Evolutionary conservation across 2,329 filamentous ascomycete species (phyloP).

Genomic region (Sarocladiaceae sp.): DNA sequence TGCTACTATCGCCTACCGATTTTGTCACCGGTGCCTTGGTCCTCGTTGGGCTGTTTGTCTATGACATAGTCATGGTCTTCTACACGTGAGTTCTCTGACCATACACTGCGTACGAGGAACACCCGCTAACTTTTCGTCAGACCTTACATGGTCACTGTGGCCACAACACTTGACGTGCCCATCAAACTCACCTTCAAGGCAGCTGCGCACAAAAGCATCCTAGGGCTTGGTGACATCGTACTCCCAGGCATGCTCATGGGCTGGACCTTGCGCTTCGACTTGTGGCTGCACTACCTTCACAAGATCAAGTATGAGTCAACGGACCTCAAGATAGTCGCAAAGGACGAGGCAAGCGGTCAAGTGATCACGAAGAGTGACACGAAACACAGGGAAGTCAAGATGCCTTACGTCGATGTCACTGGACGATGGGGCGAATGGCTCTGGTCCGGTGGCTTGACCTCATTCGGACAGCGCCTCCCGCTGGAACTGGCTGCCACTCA

Average conservation of each 20-base stretch:
- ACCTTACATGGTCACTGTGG: constrained; percentile 82
- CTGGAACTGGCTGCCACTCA: constrained; percentile 32
- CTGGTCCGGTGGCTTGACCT: constrained; percentile 53
- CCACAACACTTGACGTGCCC: constrained; percentile 83
- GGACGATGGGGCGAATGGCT: constrained; percentile 80
- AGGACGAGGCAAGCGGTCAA: constrained; percentile 27
- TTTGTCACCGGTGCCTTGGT: constrained; percentile 79
- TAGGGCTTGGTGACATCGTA: constrained; percentile 92
- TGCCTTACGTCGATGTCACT: constrained; percentile 53
- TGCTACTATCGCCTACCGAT: constrained; percentile 83
- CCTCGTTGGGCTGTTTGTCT: constrained; percentile 78
- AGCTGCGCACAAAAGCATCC: constrained; percentile 70
- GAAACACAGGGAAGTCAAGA: constrained; percentile 45
- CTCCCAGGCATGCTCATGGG: constrained; percentile 88
- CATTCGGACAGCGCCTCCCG: constrained; percentile 21
- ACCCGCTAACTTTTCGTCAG: constrained; percentile 28
- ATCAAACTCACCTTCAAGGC: constrained; percentile 80
- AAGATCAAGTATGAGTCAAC: constrained; percentile 49
- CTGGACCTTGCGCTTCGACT: constrained; percentile 84
- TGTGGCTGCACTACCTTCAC: constrained; percentile 75
- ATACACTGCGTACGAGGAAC: too few species aligned
- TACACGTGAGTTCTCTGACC: constrained; percentile 57
- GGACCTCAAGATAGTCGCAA: constrained; percentile 28
- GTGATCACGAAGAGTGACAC: constrained; percentile 30
- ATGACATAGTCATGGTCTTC: constrained; percentile 92